Evolutionary conservation across 371 early-diverging fungal genomes (phyloP), one percentile per base, ranked within the genome.

Genomic region (Mucor plumbeus): DNA sequence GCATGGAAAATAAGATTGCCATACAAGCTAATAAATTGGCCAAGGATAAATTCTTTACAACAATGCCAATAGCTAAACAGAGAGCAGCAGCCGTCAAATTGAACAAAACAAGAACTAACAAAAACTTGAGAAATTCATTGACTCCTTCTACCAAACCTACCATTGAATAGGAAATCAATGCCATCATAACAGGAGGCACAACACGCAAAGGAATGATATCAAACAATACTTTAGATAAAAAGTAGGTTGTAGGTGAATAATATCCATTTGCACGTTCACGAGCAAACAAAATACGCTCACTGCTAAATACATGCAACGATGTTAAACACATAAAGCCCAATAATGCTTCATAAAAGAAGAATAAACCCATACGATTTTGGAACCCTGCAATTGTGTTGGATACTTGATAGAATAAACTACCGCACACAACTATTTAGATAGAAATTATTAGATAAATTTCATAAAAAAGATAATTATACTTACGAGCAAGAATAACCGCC

Each of bases 131-230:
- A 77, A 92, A 94, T 47, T 90, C 85, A 26, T 69, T 68, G 21
- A 84, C 82, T 0, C 86, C 90, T 15, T 86, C 79, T 0, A 90
- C 88, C 10, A 94, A 79, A 1, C 96, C 96, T 5, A 95, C 90
- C 95, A 97, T 94, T 33, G 84, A 90, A 79, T 94, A 97, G 2
- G 90, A 83, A 59, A 96, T 94, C n/a, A 90, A 73, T 0, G 93
- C 93, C 84, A 95, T 88, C 73, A 95, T 80, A 17, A 95, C 62
- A 0, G 96, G 92, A 9, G 98, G 98, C 0, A 96, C 77, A 2
- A 96, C 85, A 38, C 96, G 89, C n/a, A 95, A 72, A 1, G 96
- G 94, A 38, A 95, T 80, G n/a, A 92, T 83, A 70, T 95, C 96
- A 74, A 94, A 94, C 21, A 95, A 41, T 61, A 85, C 86, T 76